phyloP scores from a whole-genome alignment of 164 flowering plant genomes.

The Umbellularia californica region DNA sequence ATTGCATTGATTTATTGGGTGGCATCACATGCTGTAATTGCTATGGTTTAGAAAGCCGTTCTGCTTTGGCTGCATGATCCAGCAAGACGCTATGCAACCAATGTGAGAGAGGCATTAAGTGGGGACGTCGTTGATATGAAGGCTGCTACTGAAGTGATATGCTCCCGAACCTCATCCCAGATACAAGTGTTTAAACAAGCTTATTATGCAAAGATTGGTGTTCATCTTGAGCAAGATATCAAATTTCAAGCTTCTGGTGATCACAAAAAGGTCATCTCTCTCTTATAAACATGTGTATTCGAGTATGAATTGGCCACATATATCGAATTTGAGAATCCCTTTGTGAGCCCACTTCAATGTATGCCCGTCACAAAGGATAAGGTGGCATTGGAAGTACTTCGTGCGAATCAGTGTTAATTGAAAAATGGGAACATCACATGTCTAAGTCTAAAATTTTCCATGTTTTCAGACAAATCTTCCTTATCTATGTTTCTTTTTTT shows the following conservation, averaged over 20 bases:
- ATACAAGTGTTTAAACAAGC: conserved; percentile 54
- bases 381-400: too few relatives aligned
- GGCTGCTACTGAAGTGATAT: conserved; percentile 74
- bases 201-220: conserved; percentile 38
- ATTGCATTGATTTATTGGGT: neutral
- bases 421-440: too few relatives aligned
- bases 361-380: too few relatives aligned
- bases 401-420: too few relatives aligned
- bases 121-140: conserved; percentile 29
- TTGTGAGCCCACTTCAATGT: too few relatives aligned
- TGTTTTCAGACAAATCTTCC: too few relatives aligned
- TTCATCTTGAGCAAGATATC: conserved; percentile 56
- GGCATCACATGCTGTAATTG: neutral
- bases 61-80: conserved; percentile 76
- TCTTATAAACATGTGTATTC: neutral
- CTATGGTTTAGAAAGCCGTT: conserved; percentile 51
- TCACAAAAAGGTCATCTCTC: conserved; percentile 48
- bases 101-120: conserved; percentile 42
- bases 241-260: conserved; percentile 54
- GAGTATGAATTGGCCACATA: too few relatives aligned
- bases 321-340: too few relatives aligned
- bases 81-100: conserved; percentile 53
- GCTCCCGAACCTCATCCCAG: conserved; percentile 72
- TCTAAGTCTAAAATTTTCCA: too few relatives aligned
- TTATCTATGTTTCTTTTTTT: too few relatives aligned